A percentile compares a stretch with the other conserved stretches of the same genome.
phyloP scores from a whole-genome alignment of 139 green algal species.

The Haematococcus sp. region DNA sequence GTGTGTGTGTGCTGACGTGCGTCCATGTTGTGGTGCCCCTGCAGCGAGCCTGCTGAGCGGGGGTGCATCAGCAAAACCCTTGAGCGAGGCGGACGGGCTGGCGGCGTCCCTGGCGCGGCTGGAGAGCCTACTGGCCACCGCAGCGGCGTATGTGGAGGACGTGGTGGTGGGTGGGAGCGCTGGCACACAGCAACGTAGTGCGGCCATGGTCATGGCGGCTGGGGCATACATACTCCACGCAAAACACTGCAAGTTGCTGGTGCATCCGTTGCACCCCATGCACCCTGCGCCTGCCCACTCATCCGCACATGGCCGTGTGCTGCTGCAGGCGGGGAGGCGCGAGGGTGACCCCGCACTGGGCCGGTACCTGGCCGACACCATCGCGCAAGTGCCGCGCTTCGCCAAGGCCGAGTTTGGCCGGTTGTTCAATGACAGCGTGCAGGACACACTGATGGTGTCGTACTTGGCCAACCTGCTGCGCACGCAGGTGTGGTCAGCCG shows the following conservation, averaged over 20 bases:
- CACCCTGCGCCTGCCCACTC: not conserved
- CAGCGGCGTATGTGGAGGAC: conserved; percentile 75
- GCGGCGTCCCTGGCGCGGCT: conserved; percentile 58
- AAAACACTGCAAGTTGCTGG: no score
- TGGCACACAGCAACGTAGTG: no score
- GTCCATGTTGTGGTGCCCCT: not conserved
- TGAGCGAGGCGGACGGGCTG: conserved; percentile 76
- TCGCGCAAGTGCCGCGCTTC: conserved; percentile 80
- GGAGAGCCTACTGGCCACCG: conserved; percentile 55
- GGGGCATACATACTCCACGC: no score
- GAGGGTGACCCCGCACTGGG: conserved; percentile 71
- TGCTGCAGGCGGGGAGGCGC: conserved; percentile 57
- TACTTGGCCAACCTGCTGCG: conserved; percentile 89
- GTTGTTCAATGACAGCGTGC: conserved; percentile 80
- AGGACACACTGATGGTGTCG: conserved; percentile 74
- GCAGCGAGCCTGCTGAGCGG: conserved; percentile 64
- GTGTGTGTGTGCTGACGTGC: no score
- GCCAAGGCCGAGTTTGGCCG: conserved; percentile 72
- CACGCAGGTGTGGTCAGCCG: conserved; percentile 40
- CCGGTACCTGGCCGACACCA: conserved; percentile 82
- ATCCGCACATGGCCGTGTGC: no score
- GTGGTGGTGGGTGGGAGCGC: conserved; percentile 78
- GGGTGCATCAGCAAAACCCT: conserved; percentile 29
- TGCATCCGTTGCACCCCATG: no score
- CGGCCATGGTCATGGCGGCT: no score